Percentiles rank a stretch among this genome's conserved stretches.
phyloP scores from a whole-genome alignment of 768 basidiomycete genomes.

The Daedaleopsis sinensis region DNA sequence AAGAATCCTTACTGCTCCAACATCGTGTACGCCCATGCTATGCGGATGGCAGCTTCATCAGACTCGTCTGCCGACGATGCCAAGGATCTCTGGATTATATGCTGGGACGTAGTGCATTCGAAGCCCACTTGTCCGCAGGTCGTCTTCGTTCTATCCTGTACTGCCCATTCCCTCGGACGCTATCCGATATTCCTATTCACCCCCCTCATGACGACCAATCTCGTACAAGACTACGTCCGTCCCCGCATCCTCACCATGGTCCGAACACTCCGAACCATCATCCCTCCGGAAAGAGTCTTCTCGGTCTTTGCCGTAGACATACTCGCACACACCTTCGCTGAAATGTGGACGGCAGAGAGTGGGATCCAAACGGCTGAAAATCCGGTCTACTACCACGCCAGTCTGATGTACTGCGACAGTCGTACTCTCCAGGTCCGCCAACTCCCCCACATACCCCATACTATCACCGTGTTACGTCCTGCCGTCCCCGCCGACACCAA shows the following conservation, averaged over 20 bases:
- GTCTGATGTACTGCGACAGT: slow-evolving; percentile 55
- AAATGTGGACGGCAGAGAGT: slow-evolving; percentile 51
- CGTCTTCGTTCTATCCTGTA: slow-evolving; percentile 62
- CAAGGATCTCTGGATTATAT: slow-evolving; percentile 35
- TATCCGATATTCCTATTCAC: slow-evolving; percentile 71
- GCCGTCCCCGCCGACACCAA: slow-evolving; percentile 39
- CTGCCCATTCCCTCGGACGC: slow-evolving; percentile 52
- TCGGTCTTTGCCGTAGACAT: slow-evolving; percentile 63
- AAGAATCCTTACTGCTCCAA: slow-evolving; percentile 44
- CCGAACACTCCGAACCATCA: slow-evolving; percentile 36
- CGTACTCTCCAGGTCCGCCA: slow-evolving; percentile 33
- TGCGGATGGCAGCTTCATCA: slow-evolving; percentile 28
- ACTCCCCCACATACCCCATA: slow-evolving; percentile 13
- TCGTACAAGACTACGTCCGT: slow-evolving; percentile 40
- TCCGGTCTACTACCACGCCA: slow-evolving; percentile 64
- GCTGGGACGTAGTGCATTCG: slow-evolving; percentile 10
- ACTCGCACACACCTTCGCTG: slow-evolving; percentile 49
- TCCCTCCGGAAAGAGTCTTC: slow-evolving; percentile 52
- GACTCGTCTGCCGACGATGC: not conserved
- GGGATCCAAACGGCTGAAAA: slow-evolving; percentile 38
- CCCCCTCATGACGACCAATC: slow-evolving; percentile 24
- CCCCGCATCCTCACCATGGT: slow-evolving; percentile 49
- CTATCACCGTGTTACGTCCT: slow-evolving; percentile 44
- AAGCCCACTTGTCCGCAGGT: slow-evolving; percentile 26
- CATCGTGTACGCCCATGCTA: slow-evolving; percentile 44